phyloP scores from a whole-genome alignment of 257 asterid genomes.

The Solanum appendiculatum region DNA sequence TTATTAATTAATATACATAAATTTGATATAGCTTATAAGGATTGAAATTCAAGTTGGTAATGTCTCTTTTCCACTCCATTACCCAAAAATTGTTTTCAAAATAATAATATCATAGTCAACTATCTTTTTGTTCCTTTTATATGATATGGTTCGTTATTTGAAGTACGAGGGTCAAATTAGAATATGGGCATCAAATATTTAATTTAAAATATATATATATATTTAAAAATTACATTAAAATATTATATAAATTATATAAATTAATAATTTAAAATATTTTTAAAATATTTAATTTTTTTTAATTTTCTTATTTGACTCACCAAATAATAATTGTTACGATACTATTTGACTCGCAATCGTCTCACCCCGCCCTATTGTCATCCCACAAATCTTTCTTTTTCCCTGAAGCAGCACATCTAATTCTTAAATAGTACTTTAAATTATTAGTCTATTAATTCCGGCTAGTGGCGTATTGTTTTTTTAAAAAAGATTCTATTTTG shows the following conservation, averaged over 20 bases:
- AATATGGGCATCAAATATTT: background rate
- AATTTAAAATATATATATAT: background rate
- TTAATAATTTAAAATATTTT: background rate
- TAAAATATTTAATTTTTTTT: background rate
- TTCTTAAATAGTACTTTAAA: background rate
- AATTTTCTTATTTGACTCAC: background rate
- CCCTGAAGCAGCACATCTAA: background rate
- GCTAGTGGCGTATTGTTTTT: background rate
- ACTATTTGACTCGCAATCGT: too few species aligned
- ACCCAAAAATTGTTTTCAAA: background rate
- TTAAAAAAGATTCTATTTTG: background rate
- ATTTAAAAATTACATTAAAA: background rate
- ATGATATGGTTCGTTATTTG: too few species aligned
- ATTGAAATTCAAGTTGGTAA: background rate
- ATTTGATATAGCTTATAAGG: background rate
- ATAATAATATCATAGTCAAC: background rate
- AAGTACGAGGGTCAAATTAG: too few species aligned
- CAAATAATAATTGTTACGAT: too few species aligned
- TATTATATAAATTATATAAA: too few species aligned
- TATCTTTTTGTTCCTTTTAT: background rate
- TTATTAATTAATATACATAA: background rate
- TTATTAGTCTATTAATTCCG: background rate
- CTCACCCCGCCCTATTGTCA: too few species aligned
- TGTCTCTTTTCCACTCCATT: background rate
- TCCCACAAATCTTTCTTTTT: background rate